A percentile compares a stretch with the other conserved stretches of the same genome.
phyloP scores from a whole-genome alignment of 179 eudicot species.

The Carnegiea gigantea region DNA sequence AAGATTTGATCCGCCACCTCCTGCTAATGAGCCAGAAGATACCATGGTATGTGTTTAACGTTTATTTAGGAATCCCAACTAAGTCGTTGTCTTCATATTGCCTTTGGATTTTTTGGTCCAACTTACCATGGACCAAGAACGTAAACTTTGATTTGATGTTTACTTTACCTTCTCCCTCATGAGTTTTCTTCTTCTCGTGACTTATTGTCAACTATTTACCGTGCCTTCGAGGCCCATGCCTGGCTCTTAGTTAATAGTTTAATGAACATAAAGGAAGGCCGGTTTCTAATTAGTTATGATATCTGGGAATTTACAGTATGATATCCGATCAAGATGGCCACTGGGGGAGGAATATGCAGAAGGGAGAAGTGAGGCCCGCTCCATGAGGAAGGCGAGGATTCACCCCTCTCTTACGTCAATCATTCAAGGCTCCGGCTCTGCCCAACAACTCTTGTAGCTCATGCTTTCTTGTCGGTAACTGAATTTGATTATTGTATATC shows the following conservation, averaged over 20 bases:
- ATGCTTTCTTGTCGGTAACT: not conserved
- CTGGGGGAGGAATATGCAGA: slow-evolving; percentile 86
- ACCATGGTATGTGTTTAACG: slow-evolving; percentile 42
- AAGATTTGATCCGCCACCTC: slow-evolving; percentile 96
- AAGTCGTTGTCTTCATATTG: not conserved
- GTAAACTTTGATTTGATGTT: not conserved
- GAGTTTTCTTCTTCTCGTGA: no score
- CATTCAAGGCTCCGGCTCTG: slow-evolving; percentile 68
- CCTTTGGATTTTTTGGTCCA: not conserved
- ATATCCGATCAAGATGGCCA: slow-evolving; percentile 95
- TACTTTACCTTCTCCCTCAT: not conserved
- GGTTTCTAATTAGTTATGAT: not conserved
- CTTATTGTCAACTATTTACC: no score
- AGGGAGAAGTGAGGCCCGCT: slow-evolving; percentile 92
- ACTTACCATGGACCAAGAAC: not conserved
- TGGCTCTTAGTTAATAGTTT: not conserved
- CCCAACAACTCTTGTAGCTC: slow-evolving; percentile 28
- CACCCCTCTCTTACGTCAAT: slow-evolving; percentile 92
- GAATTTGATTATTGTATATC: slow-evolving; percentile 1
- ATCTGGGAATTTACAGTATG: slow-evolving; percentile 45
- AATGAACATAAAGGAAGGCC: not conserved
- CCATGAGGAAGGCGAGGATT: slow-evolving; percentile 71
- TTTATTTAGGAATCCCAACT: not conserved
- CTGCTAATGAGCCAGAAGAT: slow-evolving; percentile 76
- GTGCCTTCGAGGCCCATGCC: no score